phyloP scores from a whole-genome alignment of 306 rosid species.

The Leucaena leucocephala region DNA sequence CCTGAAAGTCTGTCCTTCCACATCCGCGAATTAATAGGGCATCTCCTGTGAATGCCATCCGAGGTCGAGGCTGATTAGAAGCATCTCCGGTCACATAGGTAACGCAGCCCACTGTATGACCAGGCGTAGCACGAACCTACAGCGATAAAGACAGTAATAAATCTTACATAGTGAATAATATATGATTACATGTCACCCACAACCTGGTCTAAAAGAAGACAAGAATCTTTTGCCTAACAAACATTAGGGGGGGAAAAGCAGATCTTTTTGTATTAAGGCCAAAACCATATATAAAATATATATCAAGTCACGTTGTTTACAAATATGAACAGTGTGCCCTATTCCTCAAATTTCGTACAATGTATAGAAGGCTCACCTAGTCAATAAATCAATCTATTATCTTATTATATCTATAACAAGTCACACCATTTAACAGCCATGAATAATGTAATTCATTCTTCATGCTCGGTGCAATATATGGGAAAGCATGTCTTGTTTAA shows the following conservation, averaged over 20 bases:
- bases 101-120: conserved; percentile 88
- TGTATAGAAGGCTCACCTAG: not conserved
- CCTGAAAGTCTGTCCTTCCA: conserved; percentile 99
- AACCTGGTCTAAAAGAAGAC: conserved; percentile 16
- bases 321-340: not conserved
- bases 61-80: conserved; percentile 75
- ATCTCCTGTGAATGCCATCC: conserved; percentile 95
- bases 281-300: not conserved
- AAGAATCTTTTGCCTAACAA: conserved; percentile 17
- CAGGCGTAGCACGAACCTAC: conserved; percentile 94
- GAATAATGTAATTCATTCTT: not conserved
- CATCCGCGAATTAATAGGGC: conserved; percentile 87
- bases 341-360: not conserved
- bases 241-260: not conserved
- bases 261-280: not conserved
- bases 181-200: conserved; percentile 9
- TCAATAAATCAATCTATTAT: not conserved
- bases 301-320: not conserved
- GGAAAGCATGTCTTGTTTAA: not conserved
- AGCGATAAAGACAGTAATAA: not conserved
- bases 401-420: not conserved
- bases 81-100: conserved; percentile 92
- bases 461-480: not conserved
- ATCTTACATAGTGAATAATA: conserved; percentile 24
- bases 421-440: not conserved